Percentiles rank a stretch among this genome's conserved stretches.
Evolutionary conservation across 73 alveolate genomes (phyloP).

Genomic region (Paramecium biaurelia): DNA sequence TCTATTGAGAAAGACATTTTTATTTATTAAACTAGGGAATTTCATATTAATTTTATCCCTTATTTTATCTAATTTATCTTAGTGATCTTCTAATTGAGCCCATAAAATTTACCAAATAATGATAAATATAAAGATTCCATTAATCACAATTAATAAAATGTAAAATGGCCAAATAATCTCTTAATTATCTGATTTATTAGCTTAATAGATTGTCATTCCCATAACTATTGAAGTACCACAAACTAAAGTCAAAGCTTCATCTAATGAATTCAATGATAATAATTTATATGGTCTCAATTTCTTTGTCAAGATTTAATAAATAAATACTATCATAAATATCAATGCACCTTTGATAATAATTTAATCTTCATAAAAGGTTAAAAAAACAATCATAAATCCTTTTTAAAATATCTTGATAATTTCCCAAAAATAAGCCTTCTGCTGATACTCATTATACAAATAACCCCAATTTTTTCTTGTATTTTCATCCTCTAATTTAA

Average conservation of each 20-base stretch:
- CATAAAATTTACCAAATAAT: background rate
- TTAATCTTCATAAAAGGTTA: slow-evolving; percentile 8
- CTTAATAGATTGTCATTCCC: background rate
- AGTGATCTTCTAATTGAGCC: background rate
- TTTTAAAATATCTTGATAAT: background rate
- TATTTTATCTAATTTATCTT: background rate
- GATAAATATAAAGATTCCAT: background rate
- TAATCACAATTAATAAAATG: background rate
- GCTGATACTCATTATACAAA: background rate
- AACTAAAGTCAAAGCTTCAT: background rate
- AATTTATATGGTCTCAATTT: background rate
- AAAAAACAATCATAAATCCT: background rate
- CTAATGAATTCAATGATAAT: background rate
- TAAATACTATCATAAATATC: background rate
- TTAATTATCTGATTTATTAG: background rate
- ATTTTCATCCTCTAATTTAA: background rate
- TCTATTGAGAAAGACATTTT: background rate
- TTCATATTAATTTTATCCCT: background rate
- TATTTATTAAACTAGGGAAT: background rate
- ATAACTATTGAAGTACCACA: slow-evolving; percentile 4
- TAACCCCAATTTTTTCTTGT: slow-evolving; percentile 20
- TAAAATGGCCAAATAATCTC: slow-evolving; percentile 48
- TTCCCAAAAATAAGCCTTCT: slow-evolving; percentile 11
- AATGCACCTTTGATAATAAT: background rate
- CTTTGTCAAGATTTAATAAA: background rate